These are phyloP conservation scores for Thelonectria discophora DNA, from an alignment of 2,329 filamentous ascomycete species.

Conservation along the genomic window DNA sequence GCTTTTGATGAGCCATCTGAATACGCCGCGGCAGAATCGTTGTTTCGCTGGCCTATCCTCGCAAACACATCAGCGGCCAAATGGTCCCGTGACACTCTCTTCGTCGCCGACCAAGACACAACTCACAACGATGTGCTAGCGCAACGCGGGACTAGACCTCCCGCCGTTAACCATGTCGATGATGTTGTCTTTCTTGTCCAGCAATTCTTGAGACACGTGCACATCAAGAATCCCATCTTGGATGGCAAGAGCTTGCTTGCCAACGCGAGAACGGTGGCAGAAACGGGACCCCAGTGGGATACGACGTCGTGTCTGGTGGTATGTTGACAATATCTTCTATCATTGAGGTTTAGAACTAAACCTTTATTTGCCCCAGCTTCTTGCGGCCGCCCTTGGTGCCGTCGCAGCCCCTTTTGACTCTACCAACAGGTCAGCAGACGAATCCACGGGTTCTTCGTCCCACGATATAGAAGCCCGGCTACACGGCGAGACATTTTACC, in stretches of 20 bases:
- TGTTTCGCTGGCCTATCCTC: not conserved
- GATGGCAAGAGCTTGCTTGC: slow-evolving; percentile 13
- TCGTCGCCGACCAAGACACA: not conserved
- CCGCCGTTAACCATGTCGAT: slow-evolving; percentile 5
- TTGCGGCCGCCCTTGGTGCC: slow-evolving; percentile 17
- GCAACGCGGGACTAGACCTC: not conserved
- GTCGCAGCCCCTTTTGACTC: slow-evolving; percentile 13
- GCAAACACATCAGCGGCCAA: not conserved
- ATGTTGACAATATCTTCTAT: not conserved
- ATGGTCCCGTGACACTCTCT: too few species aligned
- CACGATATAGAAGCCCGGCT: not conserved
- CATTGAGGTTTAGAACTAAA: not conserved
- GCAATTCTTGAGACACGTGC: slow-evolving; percentile 14
- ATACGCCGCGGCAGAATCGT: slow-evolving; percentile 3
- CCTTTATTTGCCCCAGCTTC: slow-evolving; percentile 5
- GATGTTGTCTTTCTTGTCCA: slow-evolving; percentile 12
- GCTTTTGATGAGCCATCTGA: slow-evolving; percentile 6
- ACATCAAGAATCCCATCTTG: slow-evolving; percentile 22
- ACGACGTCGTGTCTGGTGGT: slow-evolving; percentile 15
- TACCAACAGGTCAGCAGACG: not conserved
- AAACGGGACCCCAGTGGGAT: slow-evolving; percentile 16
- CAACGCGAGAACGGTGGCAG: slow-evolving; percentile 3
- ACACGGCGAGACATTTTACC: slow-evolving; percentile 23
- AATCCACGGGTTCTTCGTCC: not conserved
- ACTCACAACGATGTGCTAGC: not conserved